These are phyloP conservation scores for Alternaria burnsii DNA, from an alignment of 2,329 filamentous ascomycete species.

Conservation along the genomic window DNA sequence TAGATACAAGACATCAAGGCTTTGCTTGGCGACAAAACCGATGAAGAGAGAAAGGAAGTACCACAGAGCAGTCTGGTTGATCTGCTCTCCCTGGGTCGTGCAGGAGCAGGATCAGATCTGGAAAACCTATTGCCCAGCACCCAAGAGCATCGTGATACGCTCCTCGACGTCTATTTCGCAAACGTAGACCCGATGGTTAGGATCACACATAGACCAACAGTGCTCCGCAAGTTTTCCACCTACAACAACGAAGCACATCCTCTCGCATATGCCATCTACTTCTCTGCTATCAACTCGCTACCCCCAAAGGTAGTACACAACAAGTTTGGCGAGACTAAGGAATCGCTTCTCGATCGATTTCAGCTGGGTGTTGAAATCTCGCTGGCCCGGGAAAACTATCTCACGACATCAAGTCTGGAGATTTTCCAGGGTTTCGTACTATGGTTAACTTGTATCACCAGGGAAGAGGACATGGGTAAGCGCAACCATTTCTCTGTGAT, in stretches of 20 bases:
- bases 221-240: constrained; percentile 38
- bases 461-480: constrained; percentile 51
- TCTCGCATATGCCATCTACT: constrained; percentile 49
- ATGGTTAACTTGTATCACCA: constrained; percentile 50
- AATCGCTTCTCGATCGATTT: constrained; percentile 41
- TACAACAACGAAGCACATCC: constrained; percentile 45
- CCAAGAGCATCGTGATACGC: constrained; percentile 41
- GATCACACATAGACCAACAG: constrained; percentile 47
- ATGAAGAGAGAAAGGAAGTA: constrained; percentile 41
- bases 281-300: constrained; percentile 48
- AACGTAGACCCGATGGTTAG: constrained; percentile 51
- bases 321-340: constrained; percentile 46
- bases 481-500: not conserved
- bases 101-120: constrained; percentile 37
- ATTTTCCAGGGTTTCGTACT: constrained; percentile 50
- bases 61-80: constrained; percentile 44
- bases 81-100: constrained; percentile 45
- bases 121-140: constrained; percentile 40
- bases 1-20: constrained; percentile 53
- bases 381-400: constrained; percentile 48
- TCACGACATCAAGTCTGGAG: constrained; percentile 50
- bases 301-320: constrained; percentile 39
- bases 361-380: constrained; percentile 49
- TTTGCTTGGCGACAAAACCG: constrained; percentile 42
- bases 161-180: constrained; percentile 47